Evolutionary conservation across 331 rosid species (phyloP), one percentile per base, ranked within the genome.

Genomic region (Rosa hybrid): DNA sequence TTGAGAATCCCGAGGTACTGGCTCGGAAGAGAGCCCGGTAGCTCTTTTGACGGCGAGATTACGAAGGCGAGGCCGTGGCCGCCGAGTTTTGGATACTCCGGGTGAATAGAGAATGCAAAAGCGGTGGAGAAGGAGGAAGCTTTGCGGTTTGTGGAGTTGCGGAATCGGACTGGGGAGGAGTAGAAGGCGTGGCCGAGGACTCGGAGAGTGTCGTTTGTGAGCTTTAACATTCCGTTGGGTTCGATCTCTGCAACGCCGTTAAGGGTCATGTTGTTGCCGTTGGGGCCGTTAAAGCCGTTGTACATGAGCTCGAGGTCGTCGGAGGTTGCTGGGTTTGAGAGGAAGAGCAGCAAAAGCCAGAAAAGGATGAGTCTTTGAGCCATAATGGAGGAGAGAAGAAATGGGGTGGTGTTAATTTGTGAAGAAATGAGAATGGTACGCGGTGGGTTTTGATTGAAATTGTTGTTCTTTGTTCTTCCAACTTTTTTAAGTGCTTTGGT

Each of bases 31-130:
- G 84, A 88, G 9, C 77, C 82, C 0, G 45, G 68, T 6, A 90
- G 87, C 44, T 10, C 72, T 12, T 83, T 87, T 7, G 91, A 68
- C 39, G 78, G 88, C 6, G 95, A 83, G 82, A 92, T 86, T 5
- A 89, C 82, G 89, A 92, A 92, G 56, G 97, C 93, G 18, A 92
- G 78, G 63, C 97, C 95, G 59, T 92, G 95, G 78, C 97, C 95
- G 74, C 93, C 95, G 21, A 89, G 89, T 74, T 72, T 84, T n/a
- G 87, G 84, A 68, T 88, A 84, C 84, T 89, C 85, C 0, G 95
- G 95, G 65, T 81, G 73, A 20, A 86, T 86, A 27, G 91, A 85
- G 70, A 90, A 90, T 20, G 89, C 94, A 5, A 68, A 68, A 8
- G 72, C 72, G 46, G 72, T 80, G 63, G 83, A 62, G 59, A 86